These are phyloP conservation scores for Quercus glauca DNA, from an alignment of 306 rosid genomes.

Conservation along the genomic window DNA sequence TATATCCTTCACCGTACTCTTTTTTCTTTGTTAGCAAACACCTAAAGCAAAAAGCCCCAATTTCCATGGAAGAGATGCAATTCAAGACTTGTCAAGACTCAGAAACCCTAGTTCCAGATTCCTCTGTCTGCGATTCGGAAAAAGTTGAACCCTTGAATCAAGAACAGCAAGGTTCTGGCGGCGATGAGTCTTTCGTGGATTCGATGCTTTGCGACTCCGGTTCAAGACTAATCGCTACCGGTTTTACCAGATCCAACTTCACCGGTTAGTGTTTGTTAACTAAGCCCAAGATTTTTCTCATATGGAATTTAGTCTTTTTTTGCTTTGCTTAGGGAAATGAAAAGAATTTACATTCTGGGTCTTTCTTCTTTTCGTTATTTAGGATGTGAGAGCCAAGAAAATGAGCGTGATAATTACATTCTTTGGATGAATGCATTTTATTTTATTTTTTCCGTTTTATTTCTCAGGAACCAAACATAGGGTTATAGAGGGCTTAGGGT, in stretches of 20 bases:
- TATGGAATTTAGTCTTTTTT: neutral
- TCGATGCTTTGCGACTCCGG: slow-evolving; percentile 56
- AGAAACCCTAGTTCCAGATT: slow-evolving; percentile 43
- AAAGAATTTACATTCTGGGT: neutral
- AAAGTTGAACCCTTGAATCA: slow-evolving; percentile 11
- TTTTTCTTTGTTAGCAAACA: slow-evolving; percentile 18
- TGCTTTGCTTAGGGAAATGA: neutral
- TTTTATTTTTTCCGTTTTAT: neutral
- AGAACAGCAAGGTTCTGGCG: slow-evolving; percentile 31
- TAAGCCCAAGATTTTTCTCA: neutral
- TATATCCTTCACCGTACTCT: neutral
- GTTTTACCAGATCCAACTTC: slow-evolving; percentile 50
- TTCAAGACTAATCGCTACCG: slow-evolving; percentile 55
- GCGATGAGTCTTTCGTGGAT: slow-evolving; percentile 38
- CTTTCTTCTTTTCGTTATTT: neutral
- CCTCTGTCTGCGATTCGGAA: slow-evolving; percentile 5
- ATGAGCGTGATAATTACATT: too few relatives aligned
- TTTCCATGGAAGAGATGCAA: slow-evolving; percentile 42
- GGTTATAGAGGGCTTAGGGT: neutral
- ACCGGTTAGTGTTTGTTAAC: slow-evolving; percentile 38
- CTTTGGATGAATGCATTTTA: neutral
- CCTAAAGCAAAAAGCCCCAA: neutral
- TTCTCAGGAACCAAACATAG: neutral
- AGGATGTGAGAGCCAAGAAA: neutral
- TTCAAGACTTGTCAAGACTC: slow-evolving; percentile 23